Base-by-base conservation (phyloP, 192 early-diverging fungal species). In the Podila epigama region DNA sequence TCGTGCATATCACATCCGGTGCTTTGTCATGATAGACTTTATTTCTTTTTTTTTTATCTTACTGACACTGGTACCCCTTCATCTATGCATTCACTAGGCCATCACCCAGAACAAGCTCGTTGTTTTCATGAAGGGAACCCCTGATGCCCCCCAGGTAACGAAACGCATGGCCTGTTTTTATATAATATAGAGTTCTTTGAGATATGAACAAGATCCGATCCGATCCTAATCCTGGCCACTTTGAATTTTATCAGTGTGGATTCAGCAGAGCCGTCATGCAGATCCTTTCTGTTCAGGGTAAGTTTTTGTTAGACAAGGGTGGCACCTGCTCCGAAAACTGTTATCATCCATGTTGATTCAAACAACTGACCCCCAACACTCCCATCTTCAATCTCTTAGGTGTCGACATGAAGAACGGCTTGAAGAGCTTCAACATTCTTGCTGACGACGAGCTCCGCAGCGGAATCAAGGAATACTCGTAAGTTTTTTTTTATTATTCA, bases 81-180 rank as follows among this genome's bases (percentile, higher is more conserved):
- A n/a, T n/a, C n/a, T n/a, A n/a, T n/a, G n/a, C n/a, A n/a, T n/a
- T n/a, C n/a, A n/a, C 44, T 72, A 88, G 88, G 86, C 88, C n/a
- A 79, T 91, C 64, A 83, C 83, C 36, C 60, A 83, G 5, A 91
- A 88, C 80, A 89, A 92, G 63, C 83, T 98, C 5, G 84, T 93
- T 50, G 89, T 98, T 35, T 98, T 96, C 70, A 97, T 98, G 95
- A 98, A 98, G 82, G 97, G 97, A 79, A 95, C 94, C 53, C 93
- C 94, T 56, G 89, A 96, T 59, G 86, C 88, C 33, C 97, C 97
- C 35, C 86, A 92, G 91, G 90, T 92, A 87, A 58, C 25, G 41
- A 12, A 9, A 52, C 25, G 33, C 22, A 48, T 15, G 31, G 15
- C 16, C 51, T 29, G 12, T 20, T 9, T 8, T 16, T 44, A 40